These are phyloP conservation scores for Melaleuca quinquenervia DNA, from an alignment of 345 rosid species.

Conservation along the genomic window DNA sequence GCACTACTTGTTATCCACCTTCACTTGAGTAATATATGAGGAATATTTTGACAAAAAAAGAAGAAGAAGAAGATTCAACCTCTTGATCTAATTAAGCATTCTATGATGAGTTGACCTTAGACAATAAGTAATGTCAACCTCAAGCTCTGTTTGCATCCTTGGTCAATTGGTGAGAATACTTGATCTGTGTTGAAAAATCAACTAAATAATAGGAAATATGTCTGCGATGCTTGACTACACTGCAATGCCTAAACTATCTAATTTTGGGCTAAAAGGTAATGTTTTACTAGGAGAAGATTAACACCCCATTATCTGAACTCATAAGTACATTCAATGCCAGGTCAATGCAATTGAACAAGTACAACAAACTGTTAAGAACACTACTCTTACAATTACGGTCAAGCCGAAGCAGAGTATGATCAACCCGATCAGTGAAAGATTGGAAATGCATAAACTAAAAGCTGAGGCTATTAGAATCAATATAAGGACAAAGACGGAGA, in stretches of 20 bases:
- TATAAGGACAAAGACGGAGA: too few relatives aligned
- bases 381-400: too few relatives aligned
- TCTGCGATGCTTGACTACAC: not conserved
- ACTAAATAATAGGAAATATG: not conserved
- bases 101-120: not conserved
- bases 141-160: not conserved
- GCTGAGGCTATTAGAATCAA: too few relatives aligned
- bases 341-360: not conserved
- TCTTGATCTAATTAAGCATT: not conserved
- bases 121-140: not conserved
- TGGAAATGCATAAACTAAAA: too few relatives aligned
- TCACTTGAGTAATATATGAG: too few relatives aligned
- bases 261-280: not conserved
- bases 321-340: not conserved
- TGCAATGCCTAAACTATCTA: not conserved
- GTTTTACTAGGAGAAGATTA: not conserved
- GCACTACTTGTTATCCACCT: too few relatives aligned
- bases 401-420: too few relatives aligned
- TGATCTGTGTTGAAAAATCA: not conserved
- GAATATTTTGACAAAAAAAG: too few relatives aligned
- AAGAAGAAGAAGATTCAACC: too few relatives aligned
- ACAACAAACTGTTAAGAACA: too few relatives aligned
- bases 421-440: too few relatives aligned
- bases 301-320: not conserved
- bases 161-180: not conserved